These are phyloP conservation scores for Starmerella geochares DNA, from an alignment of 805 yeast species.

Conservation along the genomic window DNA sequence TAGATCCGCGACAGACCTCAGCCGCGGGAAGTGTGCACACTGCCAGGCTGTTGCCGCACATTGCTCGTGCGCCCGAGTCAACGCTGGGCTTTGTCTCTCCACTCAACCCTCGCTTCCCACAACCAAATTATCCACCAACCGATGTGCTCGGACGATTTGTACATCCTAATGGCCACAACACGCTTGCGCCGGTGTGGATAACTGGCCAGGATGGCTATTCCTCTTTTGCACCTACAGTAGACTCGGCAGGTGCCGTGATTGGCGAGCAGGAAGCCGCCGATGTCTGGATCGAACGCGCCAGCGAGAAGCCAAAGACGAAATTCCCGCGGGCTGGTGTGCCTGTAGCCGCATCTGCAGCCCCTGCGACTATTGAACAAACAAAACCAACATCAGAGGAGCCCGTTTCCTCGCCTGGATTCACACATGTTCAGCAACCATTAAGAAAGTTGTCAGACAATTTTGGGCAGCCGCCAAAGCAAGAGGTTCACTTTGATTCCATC, in stretches of 20 bases:
- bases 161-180: slow-evolving; percentile 35
- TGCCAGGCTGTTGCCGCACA: slow-evolving; percentile 58
- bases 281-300: slow-evolving; percentile 19
- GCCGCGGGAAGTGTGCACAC: slow-evolving; percentile 58
- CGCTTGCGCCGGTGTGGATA: slow-evolving; percentile 60
- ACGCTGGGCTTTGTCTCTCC: slow-evolving; percentile 40
- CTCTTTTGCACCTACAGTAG: slow-evolving; percentile 57
- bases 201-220: slow-evolving; percentile 38
- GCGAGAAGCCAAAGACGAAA: neutral
- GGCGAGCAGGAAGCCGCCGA: slow-evolving; percentile 19
- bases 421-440: neutral
- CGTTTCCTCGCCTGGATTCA: neutral
- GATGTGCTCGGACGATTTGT: slow-evolving; percentile 38
- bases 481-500: neutral
- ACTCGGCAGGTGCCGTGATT: slow-evolving; percentile 42
- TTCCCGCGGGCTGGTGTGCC: neutral
- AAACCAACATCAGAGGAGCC: too few relatives aligned
- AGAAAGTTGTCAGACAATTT: neutral
- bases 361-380: neutral
- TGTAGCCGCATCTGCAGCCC: neutral
- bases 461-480: neutral
- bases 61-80: slow-evolving; percentile 28
- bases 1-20: slow-evolving; percentile 63
- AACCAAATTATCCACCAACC: slow-evolving; percentile 42
- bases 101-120: slow-evolving; percentile 37